Evolutionary conservation across 2,329 filamentous ascomycete species (phyloP).

Genomic region (Pseudogymnoascus sp.): DNA sequence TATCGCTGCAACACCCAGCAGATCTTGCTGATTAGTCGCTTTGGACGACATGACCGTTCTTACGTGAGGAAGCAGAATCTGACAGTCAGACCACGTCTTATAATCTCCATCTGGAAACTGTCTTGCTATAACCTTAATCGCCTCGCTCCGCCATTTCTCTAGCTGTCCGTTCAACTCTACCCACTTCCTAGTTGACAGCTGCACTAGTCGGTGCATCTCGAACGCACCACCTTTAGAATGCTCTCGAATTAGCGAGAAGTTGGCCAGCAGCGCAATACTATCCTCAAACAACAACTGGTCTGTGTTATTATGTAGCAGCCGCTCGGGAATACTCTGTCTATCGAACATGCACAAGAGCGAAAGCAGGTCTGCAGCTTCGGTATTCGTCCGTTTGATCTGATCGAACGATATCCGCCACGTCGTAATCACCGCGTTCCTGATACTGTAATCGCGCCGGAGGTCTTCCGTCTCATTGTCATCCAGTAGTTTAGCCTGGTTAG

Average conservation of each 20-base stretch:
- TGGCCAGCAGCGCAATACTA: neutral
- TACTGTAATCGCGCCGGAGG: neutral
- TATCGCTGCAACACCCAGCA: neutral
- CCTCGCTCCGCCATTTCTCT: neutral
- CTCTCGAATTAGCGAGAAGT: conserved; percentile 8
- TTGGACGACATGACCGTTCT: neutral
- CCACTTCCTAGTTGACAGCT: conserved; percentile 15
- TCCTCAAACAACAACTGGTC: neutral
- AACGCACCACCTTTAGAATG: neutral
- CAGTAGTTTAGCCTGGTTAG: neutral
- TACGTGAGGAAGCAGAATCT: conserved; percentile 2
- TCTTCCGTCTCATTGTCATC: neutral
- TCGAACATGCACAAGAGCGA: conserved; percentile 11
- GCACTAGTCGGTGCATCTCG: conserved; percentile 14
- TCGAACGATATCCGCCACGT: neutral
- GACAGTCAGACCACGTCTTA: conserved; percentile 6
- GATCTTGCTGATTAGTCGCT: neutral
- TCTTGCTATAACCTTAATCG: neutral
- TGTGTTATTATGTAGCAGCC: neutral
- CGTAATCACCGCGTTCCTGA: neutral
- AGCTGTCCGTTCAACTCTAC: neutral
- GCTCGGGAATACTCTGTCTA: conserved; percentile 9
- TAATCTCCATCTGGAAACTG: conserved; percentile 4
- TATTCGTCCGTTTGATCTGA: neutral
- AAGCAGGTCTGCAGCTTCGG: conserved; percentile 3